Evolutionary conservation across 805 yeast genomes (phyloP), one percentile per base, ranked within the genome.

Genomic region (Ogataea zsoltii): DNA sequence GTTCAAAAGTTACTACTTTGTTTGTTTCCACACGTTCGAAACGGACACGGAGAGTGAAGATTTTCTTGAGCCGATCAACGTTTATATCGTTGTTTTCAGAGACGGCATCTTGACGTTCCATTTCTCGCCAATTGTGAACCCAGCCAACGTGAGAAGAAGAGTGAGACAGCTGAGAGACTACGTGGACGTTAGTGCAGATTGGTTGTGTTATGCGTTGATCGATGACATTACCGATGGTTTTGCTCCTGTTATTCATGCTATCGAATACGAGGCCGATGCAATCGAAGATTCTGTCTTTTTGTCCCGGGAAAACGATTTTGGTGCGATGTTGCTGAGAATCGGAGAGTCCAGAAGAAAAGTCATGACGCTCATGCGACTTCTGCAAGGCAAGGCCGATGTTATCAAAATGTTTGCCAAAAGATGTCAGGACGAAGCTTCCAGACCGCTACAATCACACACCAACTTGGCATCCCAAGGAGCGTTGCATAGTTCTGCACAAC

Each of bases 21-120:
- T 94, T 33, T 88, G 96, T 76, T 94, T 94, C 79, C 97, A 94
- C 66, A 88, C 98, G 3, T 94, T 94, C 68, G 97, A 90, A 62
- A 83, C 85, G 18, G 96, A 92, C 54, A 53, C 72, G 38, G 94
- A 83, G 63, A 79, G 87, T 43, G 94, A 85, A 57, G 96, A 88
- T 51, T 91, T 85, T 63, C 70, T 85, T 61, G 94, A 85, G 57
- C 91, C 91, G 18, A 82, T 85, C 54, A 83, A 83, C 57, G 85
- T 85, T 26, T 85, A 85, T 68, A 76, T 83, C 47, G 87, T 83
- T 44, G 88, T 83, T 4, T 83, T 83, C 67, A 71, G 82, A 47
- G 79, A 81, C 35, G 90, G 89, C 30, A 75, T 83, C 10, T 60
- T 84, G 30, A 77, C 88, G 1, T 83, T 83, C 70, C 90, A 83